Evolutionary conservation across 345 rosid genomes (phyloP).

Genomic region (Euphorbia pulcherrima): DNA sequence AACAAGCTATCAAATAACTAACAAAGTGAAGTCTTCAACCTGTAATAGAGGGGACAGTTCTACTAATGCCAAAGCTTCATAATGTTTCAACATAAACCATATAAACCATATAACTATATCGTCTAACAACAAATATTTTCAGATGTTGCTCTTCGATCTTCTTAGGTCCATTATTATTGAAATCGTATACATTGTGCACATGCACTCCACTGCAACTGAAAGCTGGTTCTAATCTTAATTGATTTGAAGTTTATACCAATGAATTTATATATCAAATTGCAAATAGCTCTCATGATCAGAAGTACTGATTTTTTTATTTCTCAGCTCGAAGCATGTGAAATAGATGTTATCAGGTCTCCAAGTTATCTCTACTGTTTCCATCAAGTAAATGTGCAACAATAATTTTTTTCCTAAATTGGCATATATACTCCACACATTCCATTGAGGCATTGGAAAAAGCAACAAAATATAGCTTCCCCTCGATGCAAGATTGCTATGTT

Average conservation of each 20-base stretch:
- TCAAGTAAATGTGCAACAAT: neutral
- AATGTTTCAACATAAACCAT: neutral
- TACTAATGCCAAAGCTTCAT: neutral
- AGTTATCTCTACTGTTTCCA: neutral
- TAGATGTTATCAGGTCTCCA: neutral
- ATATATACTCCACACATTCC: neutral
- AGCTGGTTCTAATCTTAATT: neutral
- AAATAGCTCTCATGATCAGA: neutral
- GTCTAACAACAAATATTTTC: neutral
- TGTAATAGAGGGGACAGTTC: neutral
- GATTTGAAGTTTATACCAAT: neutral
- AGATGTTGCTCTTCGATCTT: neutral
- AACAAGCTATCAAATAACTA: neutral
- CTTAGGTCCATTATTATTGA: neutral
- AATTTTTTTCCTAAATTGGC: neutral
- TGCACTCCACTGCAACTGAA: neutral
- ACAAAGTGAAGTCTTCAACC: neutral
- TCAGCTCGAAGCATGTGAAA: neutral
- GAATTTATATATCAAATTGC: neutral
- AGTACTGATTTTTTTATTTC: neutral
- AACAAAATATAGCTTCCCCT: neutral
- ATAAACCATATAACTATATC: neutral
- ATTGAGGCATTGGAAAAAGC: neutral
- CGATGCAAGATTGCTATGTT: neutral
- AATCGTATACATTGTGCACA: neutral